These are phyloP conservation scores for Hygrocybe coccinea DNA, from an alignment of 768 basidiomycete species.

Conservation along the genomic window DNA sequence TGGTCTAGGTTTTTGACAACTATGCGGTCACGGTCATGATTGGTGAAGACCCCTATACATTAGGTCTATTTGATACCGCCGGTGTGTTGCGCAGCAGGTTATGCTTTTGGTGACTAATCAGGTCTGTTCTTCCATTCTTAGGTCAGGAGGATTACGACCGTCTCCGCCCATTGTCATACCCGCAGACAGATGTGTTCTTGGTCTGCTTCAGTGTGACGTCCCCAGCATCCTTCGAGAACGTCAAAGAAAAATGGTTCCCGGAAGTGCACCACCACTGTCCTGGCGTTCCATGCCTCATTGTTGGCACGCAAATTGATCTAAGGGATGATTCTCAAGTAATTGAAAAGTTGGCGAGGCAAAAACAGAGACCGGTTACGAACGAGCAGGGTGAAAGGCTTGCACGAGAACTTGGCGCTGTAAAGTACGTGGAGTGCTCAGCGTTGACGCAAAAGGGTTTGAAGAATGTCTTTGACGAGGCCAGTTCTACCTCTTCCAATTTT, in stretches of 20 bases:
- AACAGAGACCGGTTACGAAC: conserved; percentile 83
- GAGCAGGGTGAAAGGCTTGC: conserved; percentile 94
- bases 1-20: conserved; percentile 82
- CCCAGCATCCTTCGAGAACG: conserved; percentile 98
- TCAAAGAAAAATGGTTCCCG: conserved; percentile 99
- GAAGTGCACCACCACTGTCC: conserved; percentile 99
- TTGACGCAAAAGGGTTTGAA: conserved; percentile 99
- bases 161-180: conserved; percentile 97
- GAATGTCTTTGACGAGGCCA: conserved; percentile 99
- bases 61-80: conserved; percentile 98
- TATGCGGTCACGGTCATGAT: conserved; percentile 99
- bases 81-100: conserved; percentile 50
- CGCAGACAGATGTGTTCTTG: conserved; percentile 98
- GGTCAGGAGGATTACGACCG: conserved; percentile 99
- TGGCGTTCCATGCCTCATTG: conserved; percentile 97
- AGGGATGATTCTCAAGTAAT: conserved; percentile 89
- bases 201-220: conserved; percentile 99
- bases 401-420: conserved; percentile 96
- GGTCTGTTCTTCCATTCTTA: conserved; percentile 27
- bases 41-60: conserved; percentile 97
- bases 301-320: conserved; percentile 97
- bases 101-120: neutral
- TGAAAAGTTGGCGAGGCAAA: conserved; percentile 94
- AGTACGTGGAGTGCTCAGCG: conserved; percentile 98
- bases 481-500: conserved; percentile 25